A percentile compares a stretch with the other conserved stretches of the same genome.
These are phyloP conservation scores for Coniochaeta ligniaria DNA, from an alignment of 2,329 filamentous ascomycete genomes.

Conservation along the genomic window DNA sequence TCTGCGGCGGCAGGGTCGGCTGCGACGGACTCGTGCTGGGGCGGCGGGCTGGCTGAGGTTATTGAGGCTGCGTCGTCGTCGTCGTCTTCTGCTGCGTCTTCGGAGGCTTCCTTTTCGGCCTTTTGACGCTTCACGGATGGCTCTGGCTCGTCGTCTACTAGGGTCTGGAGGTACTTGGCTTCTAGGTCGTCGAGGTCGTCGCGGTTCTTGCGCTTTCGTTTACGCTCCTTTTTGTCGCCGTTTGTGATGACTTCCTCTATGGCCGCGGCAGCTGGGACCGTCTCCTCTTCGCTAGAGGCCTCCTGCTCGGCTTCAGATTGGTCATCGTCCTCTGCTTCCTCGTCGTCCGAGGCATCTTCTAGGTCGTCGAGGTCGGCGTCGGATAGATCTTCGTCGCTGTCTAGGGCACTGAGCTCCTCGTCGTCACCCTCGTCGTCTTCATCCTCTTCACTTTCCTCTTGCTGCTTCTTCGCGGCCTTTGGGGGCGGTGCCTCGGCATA, in stretches of 20 bases:
- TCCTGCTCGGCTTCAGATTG: constrained; percentile 28
- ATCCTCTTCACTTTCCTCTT: constrained; percentile 16
- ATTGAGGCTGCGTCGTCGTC: constrained; percentile 23
- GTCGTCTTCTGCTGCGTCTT: constrained; percentile 30
- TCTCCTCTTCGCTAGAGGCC: constrained; percentile 28
- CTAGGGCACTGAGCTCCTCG: constrained; percentile 2
- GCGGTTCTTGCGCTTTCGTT: constrained; percentile 53
- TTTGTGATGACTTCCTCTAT: constrained; percentile 27
- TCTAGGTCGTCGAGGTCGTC: constrained; percentile 65
- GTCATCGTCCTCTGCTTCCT: constrained; percentile 26
- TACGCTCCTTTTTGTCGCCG: constrained; percentile 44
- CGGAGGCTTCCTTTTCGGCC: constrained; percentile 33
- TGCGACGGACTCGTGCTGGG: constrained; percentile 46
- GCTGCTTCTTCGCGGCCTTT: constrained; percentile 19
- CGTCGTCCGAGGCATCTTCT: constrained; percentile 28
- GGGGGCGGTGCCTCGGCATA: constrained; percentile 29
- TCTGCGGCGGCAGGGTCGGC: constrained; percentile 51
- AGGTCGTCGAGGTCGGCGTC: constrained; percentile 26
- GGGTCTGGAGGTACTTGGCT: constrained; percentile 59
- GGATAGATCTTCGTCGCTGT: constrained; percentile 20
- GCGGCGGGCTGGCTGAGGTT: not conserved
- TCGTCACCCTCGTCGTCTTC: constrained; percentile 20
- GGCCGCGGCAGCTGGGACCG: constrained; percentile 21
- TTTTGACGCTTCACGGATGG: constrained; percentile 49
- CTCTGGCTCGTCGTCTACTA: constrained; percentile 50